Conservation (phyloP, 108 stramenopile genomes). For the Nannochloropsis salina region DNA sequence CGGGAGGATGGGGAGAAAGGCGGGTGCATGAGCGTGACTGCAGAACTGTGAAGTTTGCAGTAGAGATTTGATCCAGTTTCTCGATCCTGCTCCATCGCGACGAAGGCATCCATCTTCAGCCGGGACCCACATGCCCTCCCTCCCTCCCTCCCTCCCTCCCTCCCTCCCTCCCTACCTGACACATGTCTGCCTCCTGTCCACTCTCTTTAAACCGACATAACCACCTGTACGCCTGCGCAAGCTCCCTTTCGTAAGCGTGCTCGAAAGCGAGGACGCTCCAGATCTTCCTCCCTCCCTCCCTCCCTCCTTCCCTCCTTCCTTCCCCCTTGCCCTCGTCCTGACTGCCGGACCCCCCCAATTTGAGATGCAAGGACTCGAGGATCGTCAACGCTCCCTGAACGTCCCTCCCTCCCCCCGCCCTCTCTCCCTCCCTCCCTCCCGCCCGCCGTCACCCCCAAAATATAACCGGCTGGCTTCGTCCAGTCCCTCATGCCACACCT, state of each 20-base stretch:
- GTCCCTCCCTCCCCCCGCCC: neutral
- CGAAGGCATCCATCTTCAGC: too few species aligned
- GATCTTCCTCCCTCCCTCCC: conserved; percentile 59
- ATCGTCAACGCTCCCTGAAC: neutral
- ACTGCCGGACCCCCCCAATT: neutral
- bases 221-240: conserved; percentile 47
- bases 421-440: conserved; percentile 16
- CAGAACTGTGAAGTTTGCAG: too few species aligned
- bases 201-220: conserved; percentile 29
- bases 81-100: too few species aligned
- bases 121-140: neutral
- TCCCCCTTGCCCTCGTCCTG: neutral
- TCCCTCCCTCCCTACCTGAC: conserved; percentile 26
- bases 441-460: too few species aligned
- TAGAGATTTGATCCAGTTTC: too few species aligned
- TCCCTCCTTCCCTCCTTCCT: conserved; percentile 11
- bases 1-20: neutral
- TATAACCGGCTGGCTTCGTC: conserved; percentile 33
- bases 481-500: conserved; percentile 38
- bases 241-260: conserved; percentile 37
- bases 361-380: neutral
- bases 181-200: conserved; percentile 29
- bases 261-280: conserved; percentile 31
- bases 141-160: neutral
- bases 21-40: neutral